phyloP scores from a whole-genome alignment of 208 protist genomes.

The Phytomonas sp. region DNA sequence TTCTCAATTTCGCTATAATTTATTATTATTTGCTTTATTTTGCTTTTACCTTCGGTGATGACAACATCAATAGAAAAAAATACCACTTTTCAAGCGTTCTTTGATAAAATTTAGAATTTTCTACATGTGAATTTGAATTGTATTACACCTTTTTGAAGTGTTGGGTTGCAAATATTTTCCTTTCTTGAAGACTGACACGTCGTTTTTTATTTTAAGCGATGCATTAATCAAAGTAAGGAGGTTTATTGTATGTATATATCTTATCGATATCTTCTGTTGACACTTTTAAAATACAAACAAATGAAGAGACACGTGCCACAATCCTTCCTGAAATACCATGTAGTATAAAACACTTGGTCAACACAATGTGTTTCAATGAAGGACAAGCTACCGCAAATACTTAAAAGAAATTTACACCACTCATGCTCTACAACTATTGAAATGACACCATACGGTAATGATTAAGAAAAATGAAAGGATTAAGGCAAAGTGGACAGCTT shows the following conservation, averaged over 20 bases:
- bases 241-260: no score
- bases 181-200: neutral
- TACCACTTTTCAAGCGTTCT: neutral
- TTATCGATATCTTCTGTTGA: no score
- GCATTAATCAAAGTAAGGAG: no score
- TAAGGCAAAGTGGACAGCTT: neutral
- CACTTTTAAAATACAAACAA: no score
- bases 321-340: no score
- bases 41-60: neutral
- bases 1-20: neutral
- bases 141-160: neutral
- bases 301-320: no score
- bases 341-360: no score
- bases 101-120: neutral
- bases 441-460: neutral
- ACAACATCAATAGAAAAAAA: neutral
- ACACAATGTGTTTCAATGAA: neutral
- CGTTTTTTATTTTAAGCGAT: neutral
- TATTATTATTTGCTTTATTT: neutral
- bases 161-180: neutral
- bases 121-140: neutral
- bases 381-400: neutral
- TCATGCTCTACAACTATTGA: neutral
- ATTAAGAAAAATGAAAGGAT: neutral
- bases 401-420: neutral